Evolutionary conservation across 192 early-diverging fungal species (phyloP), one percentile per base, ranked within the genome.

Genomic region (Backusella tarrabulga): DNA sequence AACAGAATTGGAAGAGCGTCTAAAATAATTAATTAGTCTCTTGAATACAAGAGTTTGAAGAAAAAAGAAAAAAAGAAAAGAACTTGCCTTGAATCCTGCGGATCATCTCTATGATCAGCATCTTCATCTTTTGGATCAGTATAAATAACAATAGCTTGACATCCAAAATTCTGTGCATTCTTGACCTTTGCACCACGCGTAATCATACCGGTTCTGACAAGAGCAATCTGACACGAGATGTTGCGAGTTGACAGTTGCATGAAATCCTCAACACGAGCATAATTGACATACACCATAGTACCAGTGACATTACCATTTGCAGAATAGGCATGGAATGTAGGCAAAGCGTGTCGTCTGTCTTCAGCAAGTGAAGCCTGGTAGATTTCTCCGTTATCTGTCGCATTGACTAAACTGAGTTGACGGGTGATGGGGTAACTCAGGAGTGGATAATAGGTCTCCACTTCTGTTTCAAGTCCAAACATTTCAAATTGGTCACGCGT

Each of bases 41-140:
- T 63, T 54, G 21, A 15, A 35, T 17, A 34, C 11, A 67, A 11
- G 14, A 5, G 26, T 32, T 32, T 32, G 8, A 19, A 32, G n/a
- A n/a, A n/a, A n/a, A n/a, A n/a, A n/a, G n/a, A n/a, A n/a, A n/a
- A n/a, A n/a, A n/a, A n/a, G n/a, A 19, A 0, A 19, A 34, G 63
- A 67, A 35, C 34, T 17, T 36, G 17, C 89, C 87, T 90, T 17
- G 90, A 89, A 0, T 89, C 90, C 1, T 83, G 79, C 1, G 89
- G 90, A 70, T 92, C 81, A 1, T 77, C 70, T 29, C 87, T 87
- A 67, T 41, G 79, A 11, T 63, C 12, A 7, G 75, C 85, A 15
- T 89, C 91, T 46, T 92, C 91, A 72, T 92, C 89, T 36, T 79
- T 73, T 5, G 91, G 91, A 69, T 92, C 91, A 17, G 88, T 86